Conservation (phyloP, 2,329 filamentous ascomycete genomes). For the Ascochyta viciae-villosae region DNA sequence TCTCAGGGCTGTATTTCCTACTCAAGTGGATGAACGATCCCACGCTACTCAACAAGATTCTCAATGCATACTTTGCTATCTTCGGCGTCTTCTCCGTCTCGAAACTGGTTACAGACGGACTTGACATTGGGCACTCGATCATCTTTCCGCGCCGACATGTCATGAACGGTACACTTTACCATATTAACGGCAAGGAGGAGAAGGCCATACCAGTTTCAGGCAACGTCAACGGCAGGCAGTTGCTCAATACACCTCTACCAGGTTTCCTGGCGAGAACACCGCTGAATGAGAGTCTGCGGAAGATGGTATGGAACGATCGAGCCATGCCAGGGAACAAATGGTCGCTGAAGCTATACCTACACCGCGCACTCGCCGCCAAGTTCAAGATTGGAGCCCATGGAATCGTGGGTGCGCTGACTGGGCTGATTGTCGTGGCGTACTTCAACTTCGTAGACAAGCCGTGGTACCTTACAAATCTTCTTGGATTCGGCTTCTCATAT, state of each 20-base stretch:
- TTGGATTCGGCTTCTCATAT: slow-evolving; percentile 89
- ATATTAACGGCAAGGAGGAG: slow-evolving; percentile 47
- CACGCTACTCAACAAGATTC: slow-evolving; percentile 78
- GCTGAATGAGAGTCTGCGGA: slow-evolving; percentile 48
- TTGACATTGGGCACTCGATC: slow-evolving; percentile 70
- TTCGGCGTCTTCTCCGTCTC: slow-evolving; percentile 80
- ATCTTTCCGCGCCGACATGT: slow-evolving; percentile 77
- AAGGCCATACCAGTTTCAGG: slow-evolving; percentile 45
- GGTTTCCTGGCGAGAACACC: slow-evolving; percentile 57
- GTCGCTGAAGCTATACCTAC: slow-evolving; percentile 60
- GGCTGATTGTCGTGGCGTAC: slow-evolving; percentile 66
- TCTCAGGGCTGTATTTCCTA: slow-evolving; percentile 82
- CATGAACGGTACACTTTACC: slow-evolving; percentile 59
- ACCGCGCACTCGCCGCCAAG: slow-evolving; percentile 57
- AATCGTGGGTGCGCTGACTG: slow-evolving; percentile 63
- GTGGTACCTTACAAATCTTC: slow-evolving; percentile 81
- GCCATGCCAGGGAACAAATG: slow-evolving; percentile 59
- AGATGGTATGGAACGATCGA: slow-evolving; percentile 59
- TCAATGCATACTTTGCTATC: slow-evolving; percentile 82
- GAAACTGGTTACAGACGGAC: slow-evolving; percentile 73
- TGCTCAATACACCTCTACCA: slow-evolving; percentile 58
- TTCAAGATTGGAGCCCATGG: slow-evolving; percentile 63
- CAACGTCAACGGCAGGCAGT: slow-evolving; percentile 26
- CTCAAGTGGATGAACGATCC: slow-evolving; percentile 90
- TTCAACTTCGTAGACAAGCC: slow-evolving; percentile 67